Conservation (phyloP, 768 basidiomycete genomes). For the Candolleomyces aberdarensis region DNA sequence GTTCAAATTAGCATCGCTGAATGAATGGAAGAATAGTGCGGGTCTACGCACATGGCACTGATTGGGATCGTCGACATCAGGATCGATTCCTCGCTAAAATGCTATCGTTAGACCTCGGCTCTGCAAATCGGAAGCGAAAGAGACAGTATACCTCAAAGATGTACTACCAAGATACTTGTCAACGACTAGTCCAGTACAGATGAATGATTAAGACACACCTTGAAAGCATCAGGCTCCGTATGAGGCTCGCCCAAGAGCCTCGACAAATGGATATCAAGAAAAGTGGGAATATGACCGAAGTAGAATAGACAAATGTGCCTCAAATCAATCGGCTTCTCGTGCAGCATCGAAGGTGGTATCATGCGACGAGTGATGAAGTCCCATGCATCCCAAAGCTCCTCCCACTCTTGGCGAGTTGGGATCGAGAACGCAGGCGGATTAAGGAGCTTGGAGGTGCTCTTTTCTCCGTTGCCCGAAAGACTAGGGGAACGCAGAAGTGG, state of each 20-base stretch:
- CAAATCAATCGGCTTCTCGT: constrained; percentile 88
- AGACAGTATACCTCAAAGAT: constrained; percentile 63
- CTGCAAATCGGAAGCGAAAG: neutral
- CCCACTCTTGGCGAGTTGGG: constrained; percentile 79
- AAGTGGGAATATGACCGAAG: constrained; percentile 89
- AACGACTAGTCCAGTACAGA: constrained; percentile 12
- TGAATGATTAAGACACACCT: constrained; percentile 32
- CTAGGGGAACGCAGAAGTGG: constrained; percentile 49
- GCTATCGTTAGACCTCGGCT: neutral
- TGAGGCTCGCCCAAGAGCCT: constrained; percentile 70
- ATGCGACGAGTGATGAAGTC: constrained; percentile 79
- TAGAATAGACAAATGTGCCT: constrained; percentile 98
- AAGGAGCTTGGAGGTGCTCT: constrained; percentile 31
- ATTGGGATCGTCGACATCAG: constrained; percentile 86
- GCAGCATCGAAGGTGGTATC: constrained; percentile 85
- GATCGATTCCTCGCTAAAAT: constrained; percentile 87
- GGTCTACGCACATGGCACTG: constrained; percentile 64
- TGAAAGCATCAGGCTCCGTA: constrained; percentile 83
- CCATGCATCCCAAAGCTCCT: constrained; percentile 84
- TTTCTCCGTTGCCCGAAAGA: constrained; percentile 15
- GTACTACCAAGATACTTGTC: constrained; percentile 35
- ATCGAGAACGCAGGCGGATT: constrained; percentile 44
- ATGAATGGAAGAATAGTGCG: neutral
- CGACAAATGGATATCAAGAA: constrained; percentile 88
- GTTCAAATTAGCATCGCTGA: neutral